Conservation (phyloP, 306 rosid genomes). For the Luffa acutangula region DNA sequence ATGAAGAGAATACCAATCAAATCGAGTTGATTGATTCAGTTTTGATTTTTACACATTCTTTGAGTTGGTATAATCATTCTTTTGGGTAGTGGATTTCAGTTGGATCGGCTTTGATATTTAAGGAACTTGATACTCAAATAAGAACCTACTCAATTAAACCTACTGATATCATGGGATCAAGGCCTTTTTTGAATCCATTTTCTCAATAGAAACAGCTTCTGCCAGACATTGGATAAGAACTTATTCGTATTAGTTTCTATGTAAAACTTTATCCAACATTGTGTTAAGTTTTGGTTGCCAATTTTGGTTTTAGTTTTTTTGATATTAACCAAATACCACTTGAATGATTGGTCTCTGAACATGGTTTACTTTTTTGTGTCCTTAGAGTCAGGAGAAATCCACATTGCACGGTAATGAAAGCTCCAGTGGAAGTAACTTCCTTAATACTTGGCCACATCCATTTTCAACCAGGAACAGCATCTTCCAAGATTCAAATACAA, state of each 20-base stretch:
- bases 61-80: background rate
- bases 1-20: background rate
- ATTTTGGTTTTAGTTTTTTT: background rate
- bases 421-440: conserved; percentile 31
- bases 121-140: background rate
- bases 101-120: background rate
- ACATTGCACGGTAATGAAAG: conserved; percentile 20
- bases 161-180: background rate
- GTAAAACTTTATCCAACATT: background rate
- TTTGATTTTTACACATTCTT: background rate
- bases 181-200: background rate
- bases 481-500: conserved; percentile 47
- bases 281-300: background rate
- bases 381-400: conserved; percentile 5
- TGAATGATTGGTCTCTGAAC: background rate
- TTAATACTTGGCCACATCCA: conserved; percentile 26
- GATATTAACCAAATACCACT: background rate
- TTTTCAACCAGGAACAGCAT: conserved; percentile 31
- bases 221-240: background rate
- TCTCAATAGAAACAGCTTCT: background rate
- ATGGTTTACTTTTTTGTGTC: background rate
- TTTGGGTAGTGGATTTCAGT: background rate
- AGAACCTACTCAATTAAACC: background rate
- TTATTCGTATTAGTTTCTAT: background rate
- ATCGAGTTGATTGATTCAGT: background rate